Conservation (phyloP, 2,329 filamentous ascomycete species). For the Alternaria rosae region DNA sequence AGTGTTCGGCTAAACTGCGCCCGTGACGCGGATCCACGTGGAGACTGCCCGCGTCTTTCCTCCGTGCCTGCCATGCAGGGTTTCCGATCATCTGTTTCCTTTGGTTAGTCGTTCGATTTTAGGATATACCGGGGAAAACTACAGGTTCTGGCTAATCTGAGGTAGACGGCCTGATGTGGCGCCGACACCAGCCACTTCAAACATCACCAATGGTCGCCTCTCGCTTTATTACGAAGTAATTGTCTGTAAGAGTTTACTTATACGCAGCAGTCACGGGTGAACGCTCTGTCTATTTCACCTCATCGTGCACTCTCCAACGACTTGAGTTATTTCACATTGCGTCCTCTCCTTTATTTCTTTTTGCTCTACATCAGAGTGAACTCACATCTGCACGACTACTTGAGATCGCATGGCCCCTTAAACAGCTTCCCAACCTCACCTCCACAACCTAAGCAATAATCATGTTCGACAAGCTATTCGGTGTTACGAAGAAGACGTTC, state of each 20-base stretch:
- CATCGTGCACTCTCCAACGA: neutral
- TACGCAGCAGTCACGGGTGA: neutral
- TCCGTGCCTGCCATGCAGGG: neutral
- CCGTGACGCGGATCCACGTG: slow-evolving; percentile 8
- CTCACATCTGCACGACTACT: neutral
- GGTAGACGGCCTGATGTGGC: neutral
- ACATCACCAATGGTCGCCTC: neutral
- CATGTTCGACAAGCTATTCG: slow-evolving; percentile 6
- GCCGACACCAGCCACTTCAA: neutral
- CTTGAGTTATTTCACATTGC: neutral
- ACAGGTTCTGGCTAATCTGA: neutral
- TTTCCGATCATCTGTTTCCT: neutral
- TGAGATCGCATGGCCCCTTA: neutral
- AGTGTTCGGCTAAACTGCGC: slow-evolving; percentile 24
- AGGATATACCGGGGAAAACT: neutral
- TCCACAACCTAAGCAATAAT: neutral
- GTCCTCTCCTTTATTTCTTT: neutral
- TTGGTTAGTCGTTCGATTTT: neutral
- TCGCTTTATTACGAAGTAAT: no score
- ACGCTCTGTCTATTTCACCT: neutral
- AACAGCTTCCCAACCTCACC: neutral
- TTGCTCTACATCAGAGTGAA: neutral
- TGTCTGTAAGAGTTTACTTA: no score
- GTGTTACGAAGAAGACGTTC: slow-evolving; percentile 12
- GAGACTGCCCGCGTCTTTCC: neutral